Base-by-base conservation (phyloP, 495 filamentous ascomycete species). In the Amniculicola lignicola region DNA sequence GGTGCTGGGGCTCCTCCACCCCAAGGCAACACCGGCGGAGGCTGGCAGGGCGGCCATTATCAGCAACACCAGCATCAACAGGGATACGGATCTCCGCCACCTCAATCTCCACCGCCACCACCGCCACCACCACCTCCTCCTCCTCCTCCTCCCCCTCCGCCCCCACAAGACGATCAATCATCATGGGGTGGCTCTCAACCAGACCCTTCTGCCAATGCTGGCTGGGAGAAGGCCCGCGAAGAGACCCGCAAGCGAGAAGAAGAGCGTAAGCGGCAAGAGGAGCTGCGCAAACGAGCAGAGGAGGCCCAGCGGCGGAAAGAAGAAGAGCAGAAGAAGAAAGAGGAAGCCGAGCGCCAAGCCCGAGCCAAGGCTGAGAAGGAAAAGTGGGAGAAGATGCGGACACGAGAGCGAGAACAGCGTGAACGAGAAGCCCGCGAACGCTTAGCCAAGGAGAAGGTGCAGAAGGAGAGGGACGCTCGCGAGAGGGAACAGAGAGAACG, bases 211-310 rank as follows among this genome's bases (percentile, higher is more conserved):
- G 51, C 69, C 43, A 54, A 69, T 3, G 77, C 74, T 7, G 77
- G 78, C 7, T 87, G 84, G 83, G 84, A 89, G 2, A 36, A 25
- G n/a, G 25, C 46, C 31, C 74, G 82, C 41, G 87, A 90, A 66
- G 88, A 91, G 58, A 16, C 59, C 44, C 41, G 68, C 73, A 81
- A 48, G 86, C 90, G 65, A 41, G 82, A 83, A 51, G 82, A 86
- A 49, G 82, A 83, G 60, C 74, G 31, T 11, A 85, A 83, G 48
- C 58, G 67, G 45, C 54, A 51, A 10, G 84, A 84, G 28, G 82
- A 78, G 49, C 74, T 79, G 48, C 74, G 31, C 11, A 85, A 83
- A 48, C 58, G 67, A 48, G 55, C 51, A 10, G 84, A 84, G 28
- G 82, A 78, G 49, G 74, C 79, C 48, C 71, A 74, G 3, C 71